Base-by-base conservation (phyloP, 2,329 filamentous ascomycete genomes). In the Xylaria sp. region DNA sequence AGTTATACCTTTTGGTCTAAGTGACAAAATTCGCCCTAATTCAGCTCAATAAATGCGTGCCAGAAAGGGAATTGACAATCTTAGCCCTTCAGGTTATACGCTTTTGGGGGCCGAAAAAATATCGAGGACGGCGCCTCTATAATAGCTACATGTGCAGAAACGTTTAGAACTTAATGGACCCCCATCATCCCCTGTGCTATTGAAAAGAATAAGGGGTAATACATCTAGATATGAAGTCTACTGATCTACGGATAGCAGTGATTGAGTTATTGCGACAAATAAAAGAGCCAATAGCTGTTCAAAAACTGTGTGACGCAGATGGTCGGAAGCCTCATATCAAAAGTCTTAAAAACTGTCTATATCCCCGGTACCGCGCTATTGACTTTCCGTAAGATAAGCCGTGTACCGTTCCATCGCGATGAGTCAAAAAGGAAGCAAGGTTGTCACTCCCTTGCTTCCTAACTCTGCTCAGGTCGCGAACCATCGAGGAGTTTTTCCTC, bases 401-500 rank as follows among this genome's bases (percentile, higher is more conserved):
- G 51, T 36, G 10, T 54, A 36, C 51, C 28, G 31, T 20, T 54
- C 49, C 49, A 54, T 54, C 31, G 23, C 51, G 51, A 31, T 54
- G 51, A 54, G 51, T 36, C 28, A 36, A 54, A 54, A 11, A 36
- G 51, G 51, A 54, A 33, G 17, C 7, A 54, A 36, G 28, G 23
- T 36, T 54, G 31, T 54, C 31, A 15, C 31, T 3, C 31, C 51
- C 31, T 26, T n/a, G 51, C 51, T 36, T 33, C n/a, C 26, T 5
- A 10, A 6, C 28, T 23, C 51, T 20, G 31, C 17, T 0, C 9
- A 31, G 51, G 36, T 11, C 51, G 51, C 51, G 51, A n/a, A 36
- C 51, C 7, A 54, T 36, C 31, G 51, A 2, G n/a, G 6, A 36
- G n/a, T 6, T 15, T 17, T 15, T 3, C 33, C 10, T 33, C 33